A percentile compares a stretch with the other conserved stretches of the same genome.
Evolutionary conservation across 345 rosid species (phyloP).

Genomic region (Stellera chamaejasme): DNA sequence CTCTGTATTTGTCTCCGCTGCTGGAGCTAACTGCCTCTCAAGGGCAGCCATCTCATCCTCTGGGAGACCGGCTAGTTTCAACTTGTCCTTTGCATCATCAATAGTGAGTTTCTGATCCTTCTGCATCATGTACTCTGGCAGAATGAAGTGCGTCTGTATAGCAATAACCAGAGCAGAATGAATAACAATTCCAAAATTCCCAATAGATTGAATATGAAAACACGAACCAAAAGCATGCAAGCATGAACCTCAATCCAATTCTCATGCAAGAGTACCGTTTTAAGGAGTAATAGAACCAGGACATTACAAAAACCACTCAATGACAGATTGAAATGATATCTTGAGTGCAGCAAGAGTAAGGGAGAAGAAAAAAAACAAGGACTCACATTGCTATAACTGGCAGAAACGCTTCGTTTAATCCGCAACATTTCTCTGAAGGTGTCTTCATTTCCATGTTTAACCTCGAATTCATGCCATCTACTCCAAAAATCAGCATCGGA

Average conservation of each 20-base stretch:
- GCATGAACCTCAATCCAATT: background rate
- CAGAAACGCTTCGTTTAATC: slow-evolving; percentile 80
- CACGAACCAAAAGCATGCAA: slow-evolving; percentile 7
- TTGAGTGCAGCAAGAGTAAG: background rate
- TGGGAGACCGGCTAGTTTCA: slow-evolving; percentile 72
- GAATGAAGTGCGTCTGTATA: slow-evolving; percentile 72
- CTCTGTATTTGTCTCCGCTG: slow-evolving; percentile 32
- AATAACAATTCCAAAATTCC: background rate
- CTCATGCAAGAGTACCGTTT: too few species aligned
- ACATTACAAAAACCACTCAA: background rate
- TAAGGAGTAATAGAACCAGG: background rate
- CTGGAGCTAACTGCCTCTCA: slow-evolving; percentile 71
- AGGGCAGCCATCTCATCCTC: slow-evolving; percentile 96
- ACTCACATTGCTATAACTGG: slow-evolving; percentile 87
- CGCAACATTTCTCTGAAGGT: slow-evolving; percentile 95
- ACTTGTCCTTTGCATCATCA: slow-evolving; percentile 82
- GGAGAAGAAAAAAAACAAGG: background rate
- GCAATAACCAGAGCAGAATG: slow-evolving; percentile 2
- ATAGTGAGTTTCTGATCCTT: slow-evolving; percentile 67
- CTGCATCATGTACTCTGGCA: slow-evolving; percentile 89
- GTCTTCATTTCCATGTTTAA: slow-evolving; percentile 92
- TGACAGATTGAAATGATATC: background rate
- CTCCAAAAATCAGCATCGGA: slow-evolving; percentile 88
- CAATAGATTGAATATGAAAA: background rate
- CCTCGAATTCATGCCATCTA: slow-evolving; percentile 93